These are phyloP conservation scores for Cryptosporidium sp. DNA, from an alignment of 169 alveolate species.

Conservation along the genomic window DNA sequence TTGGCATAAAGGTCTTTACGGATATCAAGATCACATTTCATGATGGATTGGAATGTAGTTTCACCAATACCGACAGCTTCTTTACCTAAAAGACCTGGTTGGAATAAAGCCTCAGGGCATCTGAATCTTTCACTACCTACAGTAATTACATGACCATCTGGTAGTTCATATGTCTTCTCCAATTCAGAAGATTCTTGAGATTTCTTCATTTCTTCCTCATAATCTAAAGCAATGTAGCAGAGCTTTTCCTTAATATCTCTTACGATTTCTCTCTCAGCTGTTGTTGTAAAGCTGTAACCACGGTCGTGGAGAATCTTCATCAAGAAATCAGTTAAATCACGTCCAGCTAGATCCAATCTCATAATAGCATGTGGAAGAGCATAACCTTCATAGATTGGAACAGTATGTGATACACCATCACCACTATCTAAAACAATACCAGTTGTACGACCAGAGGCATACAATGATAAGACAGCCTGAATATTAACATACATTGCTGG, in stretches of 20 bases:
- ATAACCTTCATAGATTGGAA: slow-evolving; percentile 99
- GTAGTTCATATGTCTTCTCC: slow-evolving; percentile 97
- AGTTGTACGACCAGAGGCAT: slow-evolving; percentile 99
- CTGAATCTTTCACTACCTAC: slow-evolving; percentile 96
- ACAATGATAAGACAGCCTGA: slow-evolving; percentile 98
- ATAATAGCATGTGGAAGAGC: slow-evolving; percentile 97
- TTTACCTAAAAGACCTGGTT: slow-evolving; percentile 93
- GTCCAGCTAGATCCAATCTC: slow-evolving; percentile 97
- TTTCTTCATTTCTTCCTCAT: slow-evolving; percentile 93
- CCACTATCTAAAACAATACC: slow-evolving; percentile 99
- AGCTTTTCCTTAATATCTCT: slow-evolving; percentile 98
- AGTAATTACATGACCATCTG: slow-evolving; percentile 97
- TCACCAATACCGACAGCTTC: slow-evolving; percentile 97
- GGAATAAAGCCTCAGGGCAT: slow-evolving; percentile 97
- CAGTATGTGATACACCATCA: slow-evolving; percentile 98
- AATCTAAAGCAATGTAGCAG: slow-evolving; percentile 96
- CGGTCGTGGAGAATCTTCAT: slow-evolving; percentile 95
- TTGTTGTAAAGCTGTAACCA: slow-evolving; percentile 95
- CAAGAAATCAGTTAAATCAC: slow-evolving; percentile 96
- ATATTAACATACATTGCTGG: slow-evolving; percentile 97
- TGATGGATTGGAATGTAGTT: slow-evolving; percentile 94
- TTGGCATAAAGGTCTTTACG: slow-evolving; percentile 95
- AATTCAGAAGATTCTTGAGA: slow-evolving; percentile 90
- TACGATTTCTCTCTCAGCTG: slow-evolving; percentile 98
- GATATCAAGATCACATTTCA: slow-evolving; percentile 96